Base-by-base conservation (phyloP, 345 rosid genomes). In the Orychophragmus violaceus region DNA sequence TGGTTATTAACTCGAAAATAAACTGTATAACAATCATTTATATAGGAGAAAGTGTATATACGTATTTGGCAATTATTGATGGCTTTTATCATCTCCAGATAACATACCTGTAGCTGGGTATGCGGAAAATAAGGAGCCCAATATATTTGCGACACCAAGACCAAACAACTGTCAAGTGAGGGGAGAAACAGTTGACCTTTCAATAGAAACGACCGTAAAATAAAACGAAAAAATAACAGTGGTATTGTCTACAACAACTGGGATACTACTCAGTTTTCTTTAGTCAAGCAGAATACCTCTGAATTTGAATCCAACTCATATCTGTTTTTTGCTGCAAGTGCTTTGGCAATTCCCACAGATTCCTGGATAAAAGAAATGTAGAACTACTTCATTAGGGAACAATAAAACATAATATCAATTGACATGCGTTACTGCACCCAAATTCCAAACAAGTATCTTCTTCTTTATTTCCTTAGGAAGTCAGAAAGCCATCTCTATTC, bases 331-430 rank as follows among this genome's bases (percentile, higher is more conserved):
- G 97, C 96, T 11, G 99, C 99, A 80, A 95, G 82, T 60, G 97
- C 97, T 89, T 91, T 95, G 45, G 99, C 97, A 71, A 95, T 95
- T 25, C 99, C 97, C 14, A 91, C 99, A 74, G 97, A 95, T 82
- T 95, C 97, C 97, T 95, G 75, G 50, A 80, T 39, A 11, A 19
- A 14, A 37, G 32, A 14, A 39, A 39, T 5, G 13, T 44, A 11
- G 48, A 60, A 52, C 25, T 24, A 53, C 8, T 23, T 30, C 25
- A 60, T 59, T 48, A 66, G 35, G 21, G 35, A 32, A 60, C 36
- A 67, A 5, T 13, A 7, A 19, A 45, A 7, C 51, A 19, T 19
- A 17, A 45, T 8, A 44, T 16, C 39, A 42, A 16, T 1, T 44
- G 49, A 39, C 42, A 41, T 59, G 67, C 24, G 6, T 30, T 48